A percentile compares a stretch with the other conserved stretches of the same genome.
These are phyloP conservation scores for Hansenula anomala DNA, from an alignment of 1,139 yeast genomes.

Conservation along the genomic window DNA sequence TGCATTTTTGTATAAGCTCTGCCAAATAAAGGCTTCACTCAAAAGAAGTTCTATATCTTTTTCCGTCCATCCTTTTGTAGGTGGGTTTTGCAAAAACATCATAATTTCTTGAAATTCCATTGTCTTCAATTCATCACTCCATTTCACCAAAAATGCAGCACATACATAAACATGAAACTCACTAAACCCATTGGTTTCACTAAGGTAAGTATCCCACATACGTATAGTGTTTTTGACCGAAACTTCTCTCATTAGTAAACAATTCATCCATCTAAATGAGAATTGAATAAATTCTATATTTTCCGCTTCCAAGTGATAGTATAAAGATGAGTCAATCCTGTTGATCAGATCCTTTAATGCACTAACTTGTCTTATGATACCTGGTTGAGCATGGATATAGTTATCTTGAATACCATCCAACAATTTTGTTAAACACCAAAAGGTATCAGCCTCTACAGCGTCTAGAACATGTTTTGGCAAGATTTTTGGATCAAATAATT, in stretches of 20 bases:
- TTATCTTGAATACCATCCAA: slow-evolving; percentile 94
- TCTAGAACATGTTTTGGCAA: slow-evolving; percentile 52
- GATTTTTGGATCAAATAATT: slow-evolving; percentile 55
- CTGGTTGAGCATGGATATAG: slow-evolving; percentile 97
- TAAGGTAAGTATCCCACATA: slow-evolving; percentile 97
- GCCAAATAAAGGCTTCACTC: slow-evolving; percentile 97
- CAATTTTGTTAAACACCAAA: slow-evolving; percentile 90
- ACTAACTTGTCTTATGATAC: slow-evolving; percentile 84
- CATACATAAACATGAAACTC: slow-evolving; percentile 96
- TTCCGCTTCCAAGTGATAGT: slow-evolving; percentile 71
- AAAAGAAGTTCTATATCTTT: slow-evolving; percentile 86
- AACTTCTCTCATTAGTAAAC: slow-evolving; percentile 90
- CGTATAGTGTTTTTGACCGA: slow-evolving; percentile 73
- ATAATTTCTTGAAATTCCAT: slow-evolving; percentile 95
- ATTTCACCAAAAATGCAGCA: slow-evolving; percentile 92
- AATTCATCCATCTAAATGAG: slow-evolving; percentile 98
- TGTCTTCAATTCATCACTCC: slow-evolving; percentile 70
- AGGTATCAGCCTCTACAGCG: slow-evolving; percentile 87
- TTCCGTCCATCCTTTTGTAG: slow-evolving; percentile 81
- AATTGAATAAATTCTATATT: slow-evolving; percentile 91
- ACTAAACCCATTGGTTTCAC: slow-evolving; percentile 86
- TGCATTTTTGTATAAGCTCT: slow-evolving; percentile 84
- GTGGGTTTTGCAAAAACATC: slow-evolving; percentile 84
- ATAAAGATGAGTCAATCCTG: slow-evolving; percentile 71
- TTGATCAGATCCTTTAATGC: slow-evolving; percentile 73